These are phyloP conservation scores for Ganoderma boninense DNA, from an alignment of 1,284 basidiomycete species.

Conservation along the genomic window DNA sequence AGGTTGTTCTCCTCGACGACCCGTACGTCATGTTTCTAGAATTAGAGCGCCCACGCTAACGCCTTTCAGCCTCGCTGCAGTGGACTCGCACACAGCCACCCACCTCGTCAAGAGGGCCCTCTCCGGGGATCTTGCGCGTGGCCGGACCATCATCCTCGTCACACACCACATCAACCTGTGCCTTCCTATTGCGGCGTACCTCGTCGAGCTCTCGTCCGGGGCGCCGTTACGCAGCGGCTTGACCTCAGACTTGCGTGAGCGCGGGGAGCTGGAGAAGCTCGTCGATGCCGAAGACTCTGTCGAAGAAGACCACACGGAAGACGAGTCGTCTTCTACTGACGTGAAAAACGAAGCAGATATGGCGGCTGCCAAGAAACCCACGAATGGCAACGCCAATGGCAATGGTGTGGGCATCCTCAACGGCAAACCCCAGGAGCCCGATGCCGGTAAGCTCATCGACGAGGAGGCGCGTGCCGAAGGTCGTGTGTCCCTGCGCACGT, in stretches of 20 bases:
- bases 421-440: conserved; percentile 1
- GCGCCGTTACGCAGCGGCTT: conserved; percentile 64
- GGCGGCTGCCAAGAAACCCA: conserved; percentile 8
- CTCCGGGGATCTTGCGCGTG: conserved; percentile 65
- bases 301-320: conserved; percentile 34
- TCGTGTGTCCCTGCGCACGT: conserved; percentile 64
- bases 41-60: conserved; percentile 12
- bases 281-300: conserved; percentile 56
- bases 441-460: conserved; percentile 65
- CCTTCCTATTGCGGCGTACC: conserved; percentile 67
- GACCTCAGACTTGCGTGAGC: conserved; percentile 61
- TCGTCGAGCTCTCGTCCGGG: conserved; percentile 74
- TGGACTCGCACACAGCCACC: conserved; percentile 89
- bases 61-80: conserved; percentile 75
- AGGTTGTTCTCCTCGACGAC: conserved; percentile 88
- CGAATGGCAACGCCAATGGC: conserved; percentile 15
- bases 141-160: conserved; percentile 82
- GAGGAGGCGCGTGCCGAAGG: conserved; percentile 73
- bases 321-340: conserved; percentile 30
- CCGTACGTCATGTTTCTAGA: conserved; percentile 53
- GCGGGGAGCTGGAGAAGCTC: conserved; percentile 60
- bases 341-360: conserved; percentile 53
- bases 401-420: conserved; percentile 21
- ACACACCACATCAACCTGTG: conserved; percentile 88
- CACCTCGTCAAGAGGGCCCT: conserved; percentile 75